Evolutionary conservation across 768 basidiomycete genomes (phyloP).

Genomic region (Boletus fagicola): DNA sequence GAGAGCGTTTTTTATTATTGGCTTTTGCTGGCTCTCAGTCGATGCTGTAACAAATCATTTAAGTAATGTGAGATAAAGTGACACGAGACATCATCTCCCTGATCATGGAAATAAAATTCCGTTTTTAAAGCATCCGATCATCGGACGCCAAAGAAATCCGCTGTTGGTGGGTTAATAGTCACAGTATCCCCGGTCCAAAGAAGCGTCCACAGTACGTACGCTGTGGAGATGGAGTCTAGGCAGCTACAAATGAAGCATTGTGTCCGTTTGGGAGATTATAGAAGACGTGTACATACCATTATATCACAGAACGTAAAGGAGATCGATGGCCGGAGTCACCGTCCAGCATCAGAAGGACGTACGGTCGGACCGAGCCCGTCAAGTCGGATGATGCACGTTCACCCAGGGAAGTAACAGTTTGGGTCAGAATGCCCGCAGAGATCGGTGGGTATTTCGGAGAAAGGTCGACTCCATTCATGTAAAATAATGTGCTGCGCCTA

Average conservation of each 20-base stretch:
- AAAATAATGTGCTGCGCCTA: slow-evolving; percentile 1
- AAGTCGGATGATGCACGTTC: slow-evolving; percentile 1
- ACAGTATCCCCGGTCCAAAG: slow-evolving; percentile 12
- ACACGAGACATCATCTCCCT: slow-evolving; percentile 8
- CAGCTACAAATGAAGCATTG: slow-evolving; percentile 10
- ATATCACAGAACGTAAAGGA: slow-evolving; percentile 13
- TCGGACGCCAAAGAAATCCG: slow-evolving; percentile 17
- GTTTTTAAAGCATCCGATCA: slow-evolving; percentile 16
- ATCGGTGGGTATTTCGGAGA: slow-evolving; percentile 7
- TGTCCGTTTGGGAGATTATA: slow-evolving; percentile 1
- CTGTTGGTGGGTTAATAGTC: slow-evolving; percentile 8
- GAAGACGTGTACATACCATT: slow-evolving; percentile 13
- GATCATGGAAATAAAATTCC: slow-evolving; percentile 16
- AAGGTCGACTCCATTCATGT: not conserved
- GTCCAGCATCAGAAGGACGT: slow-evolving; percentile 1
- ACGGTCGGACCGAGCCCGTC: not conserved
- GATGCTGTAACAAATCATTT: slow-evolving; percentile 22
- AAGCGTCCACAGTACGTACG: slow-evolving; percentile 17
- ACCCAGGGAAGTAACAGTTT: not conserved
- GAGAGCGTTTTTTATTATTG: slow-evolving; percentile 6
- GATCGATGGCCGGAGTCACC: slow-evolving; percentile 12
- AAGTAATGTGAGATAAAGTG: slow-evolving; percentile 25
- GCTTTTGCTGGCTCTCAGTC: slow-evolving; percentile 4
- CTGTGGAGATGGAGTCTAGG: slow-evolving; percentile 16
- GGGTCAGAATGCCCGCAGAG: slow-evolving; percentile 4